phyloP scores from a whole-genome alignment of 495 filamentous ascomycete species.

The Lepraria neglecta region DNA sequence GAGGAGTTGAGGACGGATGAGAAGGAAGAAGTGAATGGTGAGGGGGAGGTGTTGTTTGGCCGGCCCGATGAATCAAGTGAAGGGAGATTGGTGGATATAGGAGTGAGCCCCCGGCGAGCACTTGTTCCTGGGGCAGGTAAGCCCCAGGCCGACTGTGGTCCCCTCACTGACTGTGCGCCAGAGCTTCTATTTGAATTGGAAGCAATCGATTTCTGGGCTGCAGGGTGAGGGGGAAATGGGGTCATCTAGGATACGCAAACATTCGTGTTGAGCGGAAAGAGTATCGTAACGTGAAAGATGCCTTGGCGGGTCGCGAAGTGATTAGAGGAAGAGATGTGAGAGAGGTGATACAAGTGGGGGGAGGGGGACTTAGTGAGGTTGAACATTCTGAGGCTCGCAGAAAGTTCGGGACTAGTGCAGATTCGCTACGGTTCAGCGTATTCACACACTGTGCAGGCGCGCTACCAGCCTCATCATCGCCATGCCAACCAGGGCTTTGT shows the following conservation, averaged over 20 bases:
- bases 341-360: neutral
- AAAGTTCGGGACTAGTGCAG: constrained; percentile 2
- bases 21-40: constrained; percentile 48
- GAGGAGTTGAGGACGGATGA: constrained; percentile 51
- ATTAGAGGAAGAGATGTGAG: neutral
- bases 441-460: too few species aligned
- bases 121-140: constrained; percentile 50
- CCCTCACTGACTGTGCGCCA: constrained; percentile 48
- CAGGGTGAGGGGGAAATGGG: constrained; percentile 56
- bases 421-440: neutral
- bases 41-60: constrained; percentile 43
- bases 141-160: constrained; percentile 59
- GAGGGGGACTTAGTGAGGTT: neutral
- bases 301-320: neutral
- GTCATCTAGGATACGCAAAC: constrained; percentile 60
- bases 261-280: constrained; percentile 38
- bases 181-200: constrained; percentile 52
- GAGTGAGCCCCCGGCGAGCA: constrained; percentile 56
- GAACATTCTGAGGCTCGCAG: constrained; percentile 1
- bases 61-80: constrained; percentile 40
- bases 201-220: constrained; percentile 57
- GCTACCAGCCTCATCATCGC: neutral
- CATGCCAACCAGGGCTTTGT: neutral
- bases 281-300: constrained; percentile 5
- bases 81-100: constrained; percentile 51